Percentiles rank a stretch among this genome's conserved stretches.
Conservation (phyloP, 164 flowering plant genomes). For the Brasenia schreberi region DNA sequence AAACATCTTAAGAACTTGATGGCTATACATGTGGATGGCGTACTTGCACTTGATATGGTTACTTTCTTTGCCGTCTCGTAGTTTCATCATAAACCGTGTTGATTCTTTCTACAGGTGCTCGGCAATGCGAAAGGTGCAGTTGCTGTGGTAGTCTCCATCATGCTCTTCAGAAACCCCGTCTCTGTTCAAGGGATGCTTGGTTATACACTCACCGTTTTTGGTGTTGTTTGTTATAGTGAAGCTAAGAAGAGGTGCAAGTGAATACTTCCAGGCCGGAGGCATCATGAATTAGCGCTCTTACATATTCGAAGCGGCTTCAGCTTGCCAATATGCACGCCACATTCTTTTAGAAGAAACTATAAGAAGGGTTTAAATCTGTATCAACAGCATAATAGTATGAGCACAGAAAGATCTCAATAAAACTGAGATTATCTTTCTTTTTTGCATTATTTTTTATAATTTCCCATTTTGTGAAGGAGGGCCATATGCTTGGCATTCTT, state of each 20-base stretch:
- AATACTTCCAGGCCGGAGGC: background rate
- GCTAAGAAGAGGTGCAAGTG: constrained; percentile 18
- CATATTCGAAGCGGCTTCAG: background rate
- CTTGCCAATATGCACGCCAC: background rate
- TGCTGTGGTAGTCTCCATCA: constrained; percentile 6
- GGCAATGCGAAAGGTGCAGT: constrained; percentile 8
- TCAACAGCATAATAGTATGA: background rate
- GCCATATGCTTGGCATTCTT: background rate
- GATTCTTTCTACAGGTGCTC: constrained; percentile 2
- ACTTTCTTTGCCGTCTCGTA: background rate
- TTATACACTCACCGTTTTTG: constrained; percentile 20
- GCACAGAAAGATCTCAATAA: background rate
- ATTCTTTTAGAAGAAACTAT: background rate
- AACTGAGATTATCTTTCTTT: background rate
- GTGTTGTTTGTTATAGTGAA: constrained; percentile 25
- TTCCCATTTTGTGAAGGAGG: background rate
- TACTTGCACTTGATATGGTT: background rate
- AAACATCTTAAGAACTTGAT: background rate
- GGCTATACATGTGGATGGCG: background rate
- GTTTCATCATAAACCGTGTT: background rate
- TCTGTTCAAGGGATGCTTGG: constrained; percentile 26
- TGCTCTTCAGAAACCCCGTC: constrained; percentile 24
- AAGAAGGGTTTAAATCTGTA: background rate
- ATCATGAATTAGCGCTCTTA: background rate
- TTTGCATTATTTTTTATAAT: background rate